Evolutionary conservation across 2,329 filamentous ascomycete species (phyloP).

Genomic region (Fusarium paranaense): DNA sequence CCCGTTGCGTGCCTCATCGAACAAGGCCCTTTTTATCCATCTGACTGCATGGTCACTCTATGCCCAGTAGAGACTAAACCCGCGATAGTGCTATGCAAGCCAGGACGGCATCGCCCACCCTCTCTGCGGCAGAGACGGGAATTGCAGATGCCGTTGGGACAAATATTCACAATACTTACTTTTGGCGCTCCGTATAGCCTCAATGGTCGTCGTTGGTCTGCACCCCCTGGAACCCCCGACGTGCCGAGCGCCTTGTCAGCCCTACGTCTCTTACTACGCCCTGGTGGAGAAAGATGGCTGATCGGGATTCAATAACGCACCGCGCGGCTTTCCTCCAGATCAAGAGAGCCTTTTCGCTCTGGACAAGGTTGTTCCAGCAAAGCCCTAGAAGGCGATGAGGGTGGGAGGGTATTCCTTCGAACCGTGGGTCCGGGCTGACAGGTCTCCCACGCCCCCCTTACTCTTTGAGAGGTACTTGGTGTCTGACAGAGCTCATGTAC

Average conservation of each 20-base stretch:
- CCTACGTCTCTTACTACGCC: slow-evolving; percentile 8
- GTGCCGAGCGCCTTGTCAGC: slow-evolving; percentile 18
- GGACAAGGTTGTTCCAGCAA: slow-evolving; percentile 21
- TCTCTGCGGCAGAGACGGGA: neutral
- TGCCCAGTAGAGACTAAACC: slow-evolving; percentile 3
- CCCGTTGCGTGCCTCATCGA: slow-evolving; percentile 34
- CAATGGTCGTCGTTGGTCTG: neutral
- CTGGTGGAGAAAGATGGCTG: neutral
- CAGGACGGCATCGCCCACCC: neutral
- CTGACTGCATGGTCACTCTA: slow-evolving; percentile 31
- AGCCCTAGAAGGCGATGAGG: slow-evolving; percentile 28
- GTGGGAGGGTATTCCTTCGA: slow-evolving; percentile 19
- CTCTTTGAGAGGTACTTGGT: slow-evolving; percentile 20
- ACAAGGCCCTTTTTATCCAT: slow-evolving; percentile 16
- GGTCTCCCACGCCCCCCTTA: neutral
- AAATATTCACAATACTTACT: no score
- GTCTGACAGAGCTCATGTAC: slow-evolving; percentile 37
- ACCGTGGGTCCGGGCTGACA: slow-evolving; percentile 22
- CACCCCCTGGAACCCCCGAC: neutral
- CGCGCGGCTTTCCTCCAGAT: neutral
- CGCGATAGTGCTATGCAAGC: slow-evolving; percentile 5
- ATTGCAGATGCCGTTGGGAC: neutral
- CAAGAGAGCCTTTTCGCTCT: neutral
- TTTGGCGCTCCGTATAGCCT: neutral
- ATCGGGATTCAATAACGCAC: neutral